phyloP scores from a whole-genome alignment of 805 yeast species.

The Saturnispora besseyi region DNA sequence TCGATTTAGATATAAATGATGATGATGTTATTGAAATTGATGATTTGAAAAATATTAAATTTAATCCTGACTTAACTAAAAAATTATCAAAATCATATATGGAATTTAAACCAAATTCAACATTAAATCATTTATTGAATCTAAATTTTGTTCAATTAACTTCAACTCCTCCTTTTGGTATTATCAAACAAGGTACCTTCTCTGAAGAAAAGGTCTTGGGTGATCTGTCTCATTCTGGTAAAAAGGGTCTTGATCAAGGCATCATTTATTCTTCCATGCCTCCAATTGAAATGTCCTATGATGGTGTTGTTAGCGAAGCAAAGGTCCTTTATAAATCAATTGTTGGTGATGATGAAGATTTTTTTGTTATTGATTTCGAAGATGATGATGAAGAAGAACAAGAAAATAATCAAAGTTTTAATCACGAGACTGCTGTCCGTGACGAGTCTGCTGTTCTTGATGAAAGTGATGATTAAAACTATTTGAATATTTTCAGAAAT shows the following conservation, averaged over 20 bases:
- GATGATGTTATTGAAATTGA: constrained; percentile 42
- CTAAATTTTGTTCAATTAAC: constrained; percentile 53
- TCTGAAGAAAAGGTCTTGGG: constrained; percentile 12
- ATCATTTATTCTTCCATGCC: constrained; percentile 54
- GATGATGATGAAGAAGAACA: constrained; percentile 64
- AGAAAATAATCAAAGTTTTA: not conserved
- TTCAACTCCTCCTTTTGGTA: constrained; percentile 47
- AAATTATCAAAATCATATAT: constrained; percentile 79
- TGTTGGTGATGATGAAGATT: constrained; percentile 92
- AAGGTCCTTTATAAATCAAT: constrained; percentile 63
- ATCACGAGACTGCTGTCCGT: constrained; percentile 7
- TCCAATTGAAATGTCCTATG: constrained; percentile 80
- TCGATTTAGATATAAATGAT: constrained; percentile 34
- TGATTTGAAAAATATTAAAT: constrained; percentile 9
- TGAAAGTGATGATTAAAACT: constrained; percentile 2
- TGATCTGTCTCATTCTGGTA: not conserved
- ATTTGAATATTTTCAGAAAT: not conserved
- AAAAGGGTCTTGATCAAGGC: constrained; percentile 38
- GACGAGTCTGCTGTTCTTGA: constrained; percentile 10
- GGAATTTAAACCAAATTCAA: constrained; percentile 63
- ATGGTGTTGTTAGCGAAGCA: constrained; percentile 80
- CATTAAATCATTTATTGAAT: constrained; percentile 48
- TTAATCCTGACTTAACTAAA: constrained; percentile 39
- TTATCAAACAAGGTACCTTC: constrained; percentile 36
- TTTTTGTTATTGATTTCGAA: constrained; percentile 92